Percentiles rank a stretch among this genome's conserved stretches.
phyloP scores from a whole-genome alignment of 192 early-diverging fungal species.

The Spizellomyces sp. region DNA sequence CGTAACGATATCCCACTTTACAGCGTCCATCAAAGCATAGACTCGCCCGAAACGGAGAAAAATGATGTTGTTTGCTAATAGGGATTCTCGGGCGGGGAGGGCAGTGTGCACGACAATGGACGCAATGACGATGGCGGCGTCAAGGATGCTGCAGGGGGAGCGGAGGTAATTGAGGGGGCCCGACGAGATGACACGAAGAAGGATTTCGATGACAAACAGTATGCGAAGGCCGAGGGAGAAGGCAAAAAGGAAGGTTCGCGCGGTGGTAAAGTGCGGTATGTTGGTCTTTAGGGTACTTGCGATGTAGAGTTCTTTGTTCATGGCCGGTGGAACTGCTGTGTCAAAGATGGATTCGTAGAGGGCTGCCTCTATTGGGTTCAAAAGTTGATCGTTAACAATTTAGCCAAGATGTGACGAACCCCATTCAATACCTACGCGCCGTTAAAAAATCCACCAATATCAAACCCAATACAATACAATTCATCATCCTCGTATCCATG shows the following conservation, averaged over 20 bases:
- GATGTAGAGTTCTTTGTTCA: neutral
- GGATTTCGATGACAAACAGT: constrained; percentile 9
- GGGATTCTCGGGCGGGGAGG: constrained; percentile 25
- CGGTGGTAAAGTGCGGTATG: neutral
- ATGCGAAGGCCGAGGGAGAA: constrained; percentile 7
- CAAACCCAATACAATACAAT: neutral
- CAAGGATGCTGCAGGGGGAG: neutral
- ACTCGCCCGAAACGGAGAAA: constrained; percentile 4
- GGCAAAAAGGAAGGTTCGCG: constrained; percentile 20
- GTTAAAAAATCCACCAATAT: constrained; percentile 15
- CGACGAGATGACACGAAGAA: neutral
- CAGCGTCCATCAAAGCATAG: neutral
- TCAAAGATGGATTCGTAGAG: constrained; percentile 20
- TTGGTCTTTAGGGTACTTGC: neutral
- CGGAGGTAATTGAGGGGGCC: neutral
- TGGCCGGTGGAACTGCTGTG: neutral
- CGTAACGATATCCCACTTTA: neutral
- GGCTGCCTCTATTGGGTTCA: constrained; percentile 9
- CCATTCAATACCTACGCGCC: neutral
- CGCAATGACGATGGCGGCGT: constrained; percentile 13
- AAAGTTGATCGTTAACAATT: neutral
- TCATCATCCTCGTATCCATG: no score
- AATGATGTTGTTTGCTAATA: constrained; percentile 6
- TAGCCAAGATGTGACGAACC: neutral
- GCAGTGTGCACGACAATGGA: constrained; percentile 10